Evolutionary conservation across 2,329 filamentous ascomycete species (phyloP).

Genomic region (Moelleriella libera): DNA sequence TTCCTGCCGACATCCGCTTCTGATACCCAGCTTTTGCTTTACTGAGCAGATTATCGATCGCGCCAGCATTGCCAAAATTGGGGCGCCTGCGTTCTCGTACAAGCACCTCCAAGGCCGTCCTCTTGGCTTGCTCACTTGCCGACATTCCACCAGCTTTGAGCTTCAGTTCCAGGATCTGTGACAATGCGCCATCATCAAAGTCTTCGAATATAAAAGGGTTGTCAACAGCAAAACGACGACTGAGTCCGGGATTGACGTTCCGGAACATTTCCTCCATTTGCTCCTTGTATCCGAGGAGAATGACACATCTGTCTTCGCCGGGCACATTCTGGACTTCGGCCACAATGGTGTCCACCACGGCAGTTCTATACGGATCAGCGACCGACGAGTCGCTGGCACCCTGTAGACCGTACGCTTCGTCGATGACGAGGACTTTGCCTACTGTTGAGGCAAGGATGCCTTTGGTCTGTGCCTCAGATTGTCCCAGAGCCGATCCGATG

Average conservation of each 20-base stretch:
- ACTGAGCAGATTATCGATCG: constrained; percentile 53
- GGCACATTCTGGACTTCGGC: constrained; percentile 56
- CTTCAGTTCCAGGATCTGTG: constrained; percentile 47
- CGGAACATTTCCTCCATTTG: constrained; percentile 60
- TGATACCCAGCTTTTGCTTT: constrained; percentile 32
- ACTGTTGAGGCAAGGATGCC: constrained; percentile 49
- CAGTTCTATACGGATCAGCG: constrained; percentile 36
- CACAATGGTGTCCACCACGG: constrained; percentile 61
- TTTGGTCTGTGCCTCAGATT: constrained; percentile 59
- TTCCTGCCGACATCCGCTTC: constrained; percentile 9
- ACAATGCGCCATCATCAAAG: constrained; percentile 44
- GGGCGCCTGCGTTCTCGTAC: constrained; percentile 45
- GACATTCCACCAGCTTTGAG: constrained; percentile 39
- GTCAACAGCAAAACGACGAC: constrained; percentile 48
- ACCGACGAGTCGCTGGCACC: constrained; percentile 14
- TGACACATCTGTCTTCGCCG: constrained; percentile 58
- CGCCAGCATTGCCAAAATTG: constrained; percentile 64
- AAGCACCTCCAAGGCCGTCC: constrained; percentile 45
- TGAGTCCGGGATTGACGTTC: constrained; percentile 58
- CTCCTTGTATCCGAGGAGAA: constrained; percentile 56
- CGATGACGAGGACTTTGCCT: constrained; percentile 68
- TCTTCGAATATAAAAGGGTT: constrained; percentile 57
- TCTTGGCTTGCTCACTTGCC: constrained; percentile 35
- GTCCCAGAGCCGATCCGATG: constrained; percentile 45
- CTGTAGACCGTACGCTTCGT: constrained; percentile 62